These are phyloP conservation scores for Laguncularia racemosa DNA, from an alignment of 345 rosid genomes.

Conservation along the genomic window DNA sequence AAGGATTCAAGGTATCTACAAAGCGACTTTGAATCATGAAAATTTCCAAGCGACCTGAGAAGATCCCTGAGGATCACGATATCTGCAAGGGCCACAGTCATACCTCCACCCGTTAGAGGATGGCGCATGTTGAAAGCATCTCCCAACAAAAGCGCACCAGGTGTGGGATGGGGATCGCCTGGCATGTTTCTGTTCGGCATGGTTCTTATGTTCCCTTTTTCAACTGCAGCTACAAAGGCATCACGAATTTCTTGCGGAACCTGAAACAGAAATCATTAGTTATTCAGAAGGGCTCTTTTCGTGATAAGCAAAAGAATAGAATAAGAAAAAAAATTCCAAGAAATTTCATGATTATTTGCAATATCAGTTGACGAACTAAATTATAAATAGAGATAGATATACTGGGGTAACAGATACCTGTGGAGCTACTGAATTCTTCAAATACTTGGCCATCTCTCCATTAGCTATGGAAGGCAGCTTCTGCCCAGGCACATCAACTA, in stretches of 20 bases:
- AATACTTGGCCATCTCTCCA: constrained; percentile 17
- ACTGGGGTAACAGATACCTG: constrained; percentile 3
- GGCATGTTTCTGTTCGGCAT: constrained; percentile 22
- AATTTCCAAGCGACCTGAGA: constrained; percentile 7
- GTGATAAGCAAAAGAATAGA: background rate
- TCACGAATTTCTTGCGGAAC: constrained; percentile 8
- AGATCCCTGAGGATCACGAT: constrained; percentile 13
- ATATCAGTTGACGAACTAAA: too few species aligned
- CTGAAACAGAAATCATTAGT: background rate
- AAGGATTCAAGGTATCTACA: constrained; percentile 1
- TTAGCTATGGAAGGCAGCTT: constrained; percentile 15
- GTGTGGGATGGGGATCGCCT: constrained; percentile 10
- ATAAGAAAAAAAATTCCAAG: too few species aligned
- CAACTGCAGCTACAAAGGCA: constrained; percentile 13
- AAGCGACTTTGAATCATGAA: constrained; percentile 9
- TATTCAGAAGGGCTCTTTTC: background rate
- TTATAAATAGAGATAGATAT: too few species aligned
- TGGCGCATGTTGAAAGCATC: constrained; percentile 22
- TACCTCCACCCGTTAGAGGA: constrained; percentile 21
- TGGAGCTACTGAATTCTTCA: constrained; percentile 10
- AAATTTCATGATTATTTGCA: too few species aligned
- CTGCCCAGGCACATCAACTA: constrained; percentile 19
- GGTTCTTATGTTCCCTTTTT: constrained; percentile 13
- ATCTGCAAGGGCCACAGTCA: constrained; percentile 16
- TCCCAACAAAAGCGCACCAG: constrained; percentile 14